Evolutionary conservation across 176 grass and related monocot species (phyloP), one percentile per base, ranked within the genome.

Genomic region (Avena atlantica): DNA sequence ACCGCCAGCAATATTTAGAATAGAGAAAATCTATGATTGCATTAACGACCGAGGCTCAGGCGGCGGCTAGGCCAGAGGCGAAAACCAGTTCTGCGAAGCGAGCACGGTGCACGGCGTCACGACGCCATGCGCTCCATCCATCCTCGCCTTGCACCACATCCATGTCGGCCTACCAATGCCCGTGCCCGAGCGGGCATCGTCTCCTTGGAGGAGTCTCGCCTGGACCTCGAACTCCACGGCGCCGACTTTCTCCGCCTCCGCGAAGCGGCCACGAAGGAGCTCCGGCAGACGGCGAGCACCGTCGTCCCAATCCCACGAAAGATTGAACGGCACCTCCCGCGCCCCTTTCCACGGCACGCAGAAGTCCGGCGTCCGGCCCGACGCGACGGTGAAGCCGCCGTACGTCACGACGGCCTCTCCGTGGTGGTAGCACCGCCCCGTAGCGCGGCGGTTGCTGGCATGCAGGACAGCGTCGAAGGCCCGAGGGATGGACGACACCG

Each of bases 111-210:
- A 80, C 51, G 76, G 2, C 1, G 64, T 27, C 64, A 36, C 7
- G 16, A 37, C 37, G 3, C 21, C 72, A 74, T 21, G 44, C 70
- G 3, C 52, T 11, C 65, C 17, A 7, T 2, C 53, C 27, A 25
- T 36, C 78, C 77, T 52, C 78, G 44, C 25, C 66, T 60, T 63
- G 78, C 85, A 87, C 85, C 66, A 81, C 78, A 87, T 87, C 78
- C 77, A 48, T 12, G 31, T 70, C 67, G 77, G 66, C 51, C 7
- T 62, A 11, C 21, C 60, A 25, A 25, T 12, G 20, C 42, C 42
- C 10, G 20, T 48, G 42, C 70, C 70, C 11, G 11, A 73, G 4
- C 42, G 70, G 11, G 20, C 70, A 13, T 49, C 70, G 47, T 24
- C 47, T 51, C 72, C 21, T 15, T 15, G 72, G 71, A 50, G 72